Evolutionary conservation across 2,329 filamentous ascomycete species (phyloP), one percentile per base, ranked within the genome.

Genomic region (Trichoderma sp.): DNA sequence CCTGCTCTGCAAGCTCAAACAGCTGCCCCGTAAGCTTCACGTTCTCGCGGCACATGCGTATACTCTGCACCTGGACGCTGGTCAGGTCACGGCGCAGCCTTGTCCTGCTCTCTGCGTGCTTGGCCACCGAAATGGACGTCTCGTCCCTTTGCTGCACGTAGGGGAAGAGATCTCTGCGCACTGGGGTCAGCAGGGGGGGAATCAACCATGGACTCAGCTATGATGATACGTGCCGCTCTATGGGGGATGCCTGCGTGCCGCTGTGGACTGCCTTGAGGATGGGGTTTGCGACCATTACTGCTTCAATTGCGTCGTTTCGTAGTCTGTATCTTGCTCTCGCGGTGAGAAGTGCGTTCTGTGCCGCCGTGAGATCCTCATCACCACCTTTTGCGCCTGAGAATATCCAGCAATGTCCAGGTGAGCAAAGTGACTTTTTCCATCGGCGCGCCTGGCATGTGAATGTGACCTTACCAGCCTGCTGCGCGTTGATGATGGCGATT

Each of bases 251-350:
- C 72, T 88, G 86, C 13, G 87, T 88, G 57, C 90, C 90, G 72
- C 88, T 84, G 79, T 97, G 93, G 50, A 95, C 89, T 7, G 93
- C 91, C 77, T 92, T 93, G 71, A 97, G 83, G 53, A 93, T 90
- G 8, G 94, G 93, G 76, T 93, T 91, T 71, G 90, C 90, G 75
- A 89, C 88, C 74, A 96, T 81, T 68, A 93, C 89, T 61, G 87
- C 89, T 73, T 92, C 89, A 26, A 91, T 85, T 26, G 93, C 90
- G 73, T 89, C 89, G 78, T 91, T 91, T 74, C 89, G 89, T 70
- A 95, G 84, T 53, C 89, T 86, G 80, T 93, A 93, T 71, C 86
- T 86, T 70, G 92, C 90, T 77, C 90, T 90, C 30, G 92, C 89
- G 75, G 93, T 88, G 34, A 95, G 84, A 26, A 93, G 86, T 65